Conservation (phyloP, 495 filamentous ascomycete genomes). For the Aspergillus cavernicola region DNA sequence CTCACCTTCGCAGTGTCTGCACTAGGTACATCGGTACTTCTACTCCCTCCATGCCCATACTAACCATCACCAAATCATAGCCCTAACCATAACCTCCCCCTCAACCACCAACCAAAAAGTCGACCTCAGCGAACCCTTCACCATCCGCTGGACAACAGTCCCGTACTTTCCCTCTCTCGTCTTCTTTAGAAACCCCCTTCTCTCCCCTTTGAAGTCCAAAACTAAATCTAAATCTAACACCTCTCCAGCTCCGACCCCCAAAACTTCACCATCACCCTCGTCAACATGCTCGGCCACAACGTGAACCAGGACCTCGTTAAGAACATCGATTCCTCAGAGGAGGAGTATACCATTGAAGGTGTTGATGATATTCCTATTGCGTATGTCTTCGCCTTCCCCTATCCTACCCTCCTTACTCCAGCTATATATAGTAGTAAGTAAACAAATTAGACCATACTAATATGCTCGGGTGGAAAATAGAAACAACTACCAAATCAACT, state of each 20-base stretch:
- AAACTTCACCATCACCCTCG: constrained; percentile 25
- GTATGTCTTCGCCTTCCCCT: constrained; percentile 15
- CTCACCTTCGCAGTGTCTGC: constrained; percentile 23
- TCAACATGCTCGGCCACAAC: constrained; percentile 26
- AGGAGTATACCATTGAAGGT: constrained; percentile 18
- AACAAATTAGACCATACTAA: no score
- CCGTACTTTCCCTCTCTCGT: constrained; percentile 8
- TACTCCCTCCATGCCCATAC: constrained; percentile 14
- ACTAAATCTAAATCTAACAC: not conserved
- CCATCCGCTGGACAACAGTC: constrained; percentile 17
- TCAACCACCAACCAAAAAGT: constrained; percentile 9
- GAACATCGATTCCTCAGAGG: constrained; percentile 21
- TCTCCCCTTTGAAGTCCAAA: not conserved
- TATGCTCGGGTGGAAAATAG: constrained; percentile 13
- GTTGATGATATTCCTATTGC: constrained; percentile 19
- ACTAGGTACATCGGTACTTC: constrained; percentile 13
- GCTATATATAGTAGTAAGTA: no score
- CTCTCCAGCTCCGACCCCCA: constrained; percentile 24
- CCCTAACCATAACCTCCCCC: constrained; percentile 20
- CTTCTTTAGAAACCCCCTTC: not conserved
- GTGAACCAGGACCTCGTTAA: constrained; percentile 37
- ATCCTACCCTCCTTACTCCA: not conserved
- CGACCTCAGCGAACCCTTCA: constrained; percentile 24
- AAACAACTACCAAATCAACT: constrained; percentile 33
- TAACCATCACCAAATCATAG: not conserved